These are phyloP conservation scores for Zarea fungicola DNA, from an alignment of 2,329 filamentous ascomycete genomes.

Conservation along the genomic window DNA sequence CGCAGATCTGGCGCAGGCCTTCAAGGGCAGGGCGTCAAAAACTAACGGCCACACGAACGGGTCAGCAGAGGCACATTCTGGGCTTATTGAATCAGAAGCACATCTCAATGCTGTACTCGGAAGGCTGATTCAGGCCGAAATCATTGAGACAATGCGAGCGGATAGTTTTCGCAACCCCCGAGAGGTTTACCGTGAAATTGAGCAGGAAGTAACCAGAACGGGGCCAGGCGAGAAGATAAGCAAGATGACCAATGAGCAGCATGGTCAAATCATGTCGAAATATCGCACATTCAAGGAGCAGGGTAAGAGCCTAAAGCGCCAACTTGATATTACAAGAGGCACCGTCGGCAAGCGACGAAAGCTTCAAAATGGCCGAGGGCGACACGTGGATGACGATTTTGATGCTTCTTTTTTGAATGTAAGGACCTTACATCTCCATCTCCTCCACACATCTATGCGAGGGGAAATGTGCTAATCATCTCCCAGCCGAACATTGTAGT, in stretches of 20 bases:
- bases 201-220: slow-evolving; percentile 54
- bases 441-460: too few relatives aligned
- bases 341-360: slow-evolving; percentile 48
- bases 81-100: slow-evolving; percentile 38
- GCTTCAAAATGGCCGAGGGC: slow-evolving; percentile 42
- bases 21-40: slow-evolving; percentile 36
- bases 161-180: slow-evolving; percentile 55
- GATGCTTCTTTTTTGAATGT: slow-evolving; percentile 49
- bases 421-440: slow-evolving; percentile 20
- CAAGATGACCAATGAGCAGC: slow-evolving; percentile 62
- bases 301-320: slow-evolving; percentile 45
- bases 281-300: slow-evolving; percentile 51
- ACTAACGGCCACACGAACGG: slow-evolving; percentile 31
- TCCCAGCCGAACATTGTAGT: slow-evolving; percentile 65
- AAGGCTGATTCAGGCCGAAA: slow-evolving; percentile 57
- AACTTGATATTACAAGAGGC: slow-evolving; percentile 39
- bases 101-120: slow-evolving; percentile 47
- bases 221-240: slow-evolving; percentile 37
- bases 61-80: slow-evolving; percentile 25
- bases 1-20: slow-evolving; percentile 62
- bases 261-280: slow-evolving; percentile 48
- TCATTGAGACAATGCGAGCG: slow-evolving; percentile 58
- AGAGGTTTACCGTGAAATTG: slow-evolving; percentile 57
- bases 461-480: slow-evolving; percentile 21
- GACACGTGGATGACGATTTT: slow-evolving; percentile 31